A percentile compares a stretch with the other conserved stretches of the same genome.
These are phyloP conservation scores for Pleurotus djamor DNA, from an alignment of 768 basidiomycete genomes.

Conservation along the genomic window DNA sequence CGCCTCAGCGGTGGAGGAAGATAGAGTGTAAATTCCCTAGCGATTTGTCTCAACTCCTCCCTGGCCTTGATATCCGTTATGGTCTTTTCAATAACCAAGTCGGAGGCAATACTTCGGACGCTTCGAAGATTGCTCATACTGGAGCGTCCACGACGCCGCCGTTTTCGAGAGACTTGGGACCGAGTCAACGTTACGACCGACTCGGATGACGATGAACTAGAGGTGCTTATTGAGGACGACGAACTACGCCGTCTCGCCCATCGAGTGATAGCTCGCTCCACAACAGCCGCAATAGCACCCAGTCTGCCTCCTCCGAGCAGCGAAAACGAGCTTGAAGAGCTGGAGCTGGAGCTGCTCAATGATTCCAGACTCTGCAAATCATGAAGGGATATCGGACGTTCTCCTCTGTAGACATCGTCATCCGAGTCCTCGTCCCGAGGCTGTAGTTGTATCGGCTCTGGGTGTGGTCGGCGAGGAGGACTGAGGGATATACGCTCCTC, in stretches of 20 bases:
- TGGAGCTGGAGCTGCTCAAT: conserved; percentile 23
- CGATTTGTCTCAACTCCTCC: conserved; percentile 54
- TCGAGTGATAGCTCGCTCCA: conserved; percentile 69
- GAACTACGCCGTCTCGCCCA: conserved; percentile 60
- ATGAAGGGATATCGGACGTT: conserved; percentile 29
- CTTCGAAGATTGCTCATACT: conserved; percentile 52
- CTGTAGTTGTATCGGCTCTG: not conserved
- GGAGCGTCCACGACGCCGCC: conserved; percentile 35
- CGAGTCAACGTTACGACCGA: conserved; percentile 39
- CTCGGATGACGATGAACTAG: conserved; percentile 16
- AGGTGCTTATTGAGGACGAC: not conserved
- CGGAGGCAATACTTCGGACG: conserved; percentile 30
- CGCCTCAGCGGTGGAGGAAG: conserved; percentile 37
- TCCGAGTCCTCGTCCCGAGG: conserved; percentile 18
- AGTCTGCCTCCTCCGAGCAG: conserved; percentile 36
- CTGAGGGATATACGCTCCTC: not conserved
- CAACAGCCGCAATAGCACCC: conserved; percentile 55
- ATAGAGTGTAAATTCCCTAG: conserved; percentile 67
- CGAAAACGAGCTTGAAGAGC: conserved; percentile 36
- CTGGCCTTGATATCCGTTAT: conserved; percentile 65
- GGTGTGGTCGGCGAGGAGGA: not conserved
- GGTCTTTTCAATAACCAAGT: conserved; percentile 39
- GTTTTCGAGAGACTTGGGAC: conserved; percentile 36
- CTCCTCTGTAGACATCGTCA: conserved; percentile 63
- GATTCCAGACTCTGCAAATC: conserved; percentile 16